Evolutionary conservation across 2,329 filamentous ascomycete species (phyloP).

Genomic region (Talaromyces albobiverticillius): DNA sequence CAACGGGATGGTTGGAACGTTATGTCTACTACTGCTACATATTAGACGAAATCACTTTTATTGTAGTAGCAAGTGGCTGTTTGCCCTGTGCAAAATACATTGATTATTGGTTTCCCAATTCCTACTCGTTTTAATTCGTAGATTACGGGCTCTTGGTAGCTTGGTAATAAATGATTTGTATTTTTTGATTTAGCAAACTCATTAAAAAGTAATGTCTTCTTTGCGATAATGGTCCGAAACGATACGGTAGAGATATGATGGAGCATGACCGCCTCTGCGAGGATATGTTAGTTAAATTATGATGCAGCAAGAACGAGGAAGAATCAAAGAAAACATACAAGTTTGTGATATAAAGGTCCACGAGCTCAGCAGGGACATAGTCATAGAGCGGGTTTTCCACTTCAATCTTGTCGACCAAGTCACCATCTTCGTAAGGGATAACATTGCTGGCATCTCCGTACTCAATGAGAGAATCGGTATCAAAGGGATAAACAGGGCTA

Average conservation of each 20-base stretch:
- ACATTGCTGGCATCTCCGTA: slow-evolving; percentile 78
- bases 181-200: slow-evolving; percentile 5
- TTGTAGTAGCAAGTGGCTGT: slow-evolving; percentile 7
- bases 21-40: slow-evolving; percentile 4
- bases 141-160: background rate
- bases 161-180: background rate
- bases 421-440: slow-evolving; percentile 73
- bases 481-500: slow-evolving; percentile 82
- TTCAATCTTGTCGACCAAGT: slow-evolving; percentile 73
- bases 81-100: slow-evolving; percentile 7
- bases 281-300: slow-evolving; percentile 13
- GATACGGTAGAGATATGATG: slow-evolving; percentile 63
- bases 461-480: slow-evolving; percentile 78
- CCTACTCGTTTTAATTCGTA: background rate
- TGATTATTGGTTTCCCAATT: slow-evolving; percentile 5
- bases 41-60: slow-evolving; percentile 11
- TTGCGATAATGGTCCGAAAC: slow-evolving; percentile 64
- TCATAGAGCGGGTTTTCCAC: slow-evolving; percentile 79
- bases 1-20: slow-evolving; percentile 11
- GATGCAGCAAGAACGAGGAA: background rate
- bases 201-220: slow-evolving; percentile 56
- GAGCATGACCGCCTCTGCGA: slow-evolving; percentile 58
- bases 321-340: slow-evolving; percentile 52
- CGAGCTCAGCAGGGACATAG: slow-evolving; percentile 72
- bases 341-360: slow-evolving; percentile 68